A percentile compares a stretch with the other conserved stretches of the same genome.
Conservation (phyloP, 257 asterid genomes). For the Salvia hispanica region DNA sequence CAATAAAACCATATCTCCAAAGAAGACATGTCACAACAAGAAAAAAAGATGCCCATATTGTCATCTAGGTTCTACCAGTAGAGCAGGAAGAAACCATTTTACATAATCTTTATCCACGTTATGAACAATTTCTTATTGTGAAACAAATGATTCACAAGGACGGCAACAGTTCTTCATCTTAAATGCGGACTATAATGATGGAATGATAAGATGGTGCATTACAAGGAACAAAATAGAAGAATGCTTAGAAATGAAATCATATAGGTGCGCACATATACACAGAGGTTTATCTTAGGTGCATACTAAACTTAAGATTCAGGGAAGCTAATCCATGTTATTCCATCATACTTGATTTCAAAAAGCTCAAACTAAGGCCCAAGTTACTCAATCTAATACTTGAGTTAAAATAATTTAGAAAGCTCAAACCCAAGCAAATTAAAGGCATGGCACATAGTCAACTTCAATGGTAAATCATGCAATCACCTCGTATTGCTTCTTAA, state of each 20-base stretch:
- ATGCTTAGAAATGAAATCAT: neutral
- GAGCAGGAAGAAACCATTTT: slow-evolving; percentile 1
- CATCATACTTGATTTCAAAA: too few species aligned
- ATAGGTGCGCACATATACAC: neutral
- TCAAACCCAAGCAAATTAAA: neutral
- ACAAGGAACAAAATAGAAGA: slow-evolving; percentile 14
- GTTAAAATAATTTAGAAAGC: neutral
- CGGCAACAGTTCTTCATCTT: neutral
- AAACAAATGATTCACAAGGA: neutral
- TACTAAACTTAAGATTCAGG: neutral
- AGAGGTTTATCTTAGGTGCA: neutral
- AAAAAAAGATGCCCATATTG: neutral
- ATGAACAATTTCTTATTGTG: slow-evolving; percentile 4
- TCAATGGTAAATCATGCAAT: slow-evolving; percentile 14
- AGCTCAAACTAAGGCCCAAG: neutral
- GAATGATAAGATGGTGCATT: slow-evolving; percentile 1
- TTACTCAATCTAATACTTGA: neutral
- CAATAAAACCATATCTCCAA: neutral
- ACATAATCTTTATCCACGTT: slow-evolving; percentile 1
- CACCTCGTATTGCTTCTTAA: slow-evolving; percentile 84
- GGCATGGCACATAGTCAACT: slow-evolving; percentile 7
- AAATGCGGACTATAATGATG: neutral
- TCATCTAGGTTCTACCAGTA: slow-evolving; percentile 7
- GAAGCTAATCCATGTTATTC: neutral
- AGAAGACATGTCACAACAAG: neutral